phyloP scores from a whole-genome alignment of 1,284 basidiomycete genomes.

The Somion occarium region DNA sequence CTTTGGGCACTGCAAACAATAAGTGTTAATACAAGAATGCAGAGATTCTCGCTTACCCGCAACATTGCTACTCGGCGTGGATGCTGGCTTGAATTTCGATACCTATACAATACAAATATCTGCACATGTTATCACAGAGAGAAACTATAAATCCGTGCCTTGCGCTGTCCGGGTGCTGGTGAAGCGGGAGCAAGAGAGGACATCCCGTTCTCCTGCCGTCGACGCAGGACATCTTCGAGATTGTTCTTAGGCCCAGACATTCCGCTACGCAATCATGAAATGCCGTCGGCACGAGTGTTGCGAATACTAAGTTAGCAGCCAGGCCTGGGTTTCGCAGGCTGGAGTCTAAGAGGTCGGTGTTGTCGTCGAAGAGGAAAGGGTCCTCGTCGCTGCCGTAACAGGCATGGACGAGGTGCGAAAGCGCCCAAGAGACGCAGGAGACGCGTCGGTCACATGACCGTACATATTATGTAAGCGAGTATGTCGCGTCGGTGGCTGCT shows the following conservation, averaged over 20 bases:
- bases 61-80: constrained; percentile 4
- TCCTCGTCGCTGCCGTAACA: no score
- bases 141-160: constrained; percentile 3
- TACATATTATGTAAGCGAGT: no score
- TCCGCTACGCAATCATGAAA: no score
- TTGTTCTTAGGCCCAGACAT: constrained; percentile 32
- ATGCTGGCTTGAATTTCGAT: constrained; percentile 30
- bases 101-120: constrained; percentile 10
- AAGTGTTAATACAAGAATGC: no score
- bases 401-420: no score
- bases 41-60: not conserved
- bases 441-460: not conserved
- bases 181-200: constrained; percentile 5
- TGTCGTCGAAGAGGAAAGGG: no score
- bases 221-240: constrained; percentile 26
- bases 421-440: no score
- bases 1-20: constrained; percentile 9
- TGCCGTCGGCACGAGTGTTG: no score
- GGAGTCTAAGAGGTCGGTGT: no score
- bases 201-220: constrained; percentile 14
- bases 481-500: not conserved
- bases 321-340: no score
- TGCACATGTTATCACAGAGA: not conserved
- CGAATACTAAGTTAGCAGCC: no score
- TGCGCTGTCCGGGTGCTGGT: not conserved